These are phyloP conservation scores for Phycomyces blakesleeanus DNA, from an alignment of 192 early-diverging fungal genomes.

Conservation along the genomic window DNA sequence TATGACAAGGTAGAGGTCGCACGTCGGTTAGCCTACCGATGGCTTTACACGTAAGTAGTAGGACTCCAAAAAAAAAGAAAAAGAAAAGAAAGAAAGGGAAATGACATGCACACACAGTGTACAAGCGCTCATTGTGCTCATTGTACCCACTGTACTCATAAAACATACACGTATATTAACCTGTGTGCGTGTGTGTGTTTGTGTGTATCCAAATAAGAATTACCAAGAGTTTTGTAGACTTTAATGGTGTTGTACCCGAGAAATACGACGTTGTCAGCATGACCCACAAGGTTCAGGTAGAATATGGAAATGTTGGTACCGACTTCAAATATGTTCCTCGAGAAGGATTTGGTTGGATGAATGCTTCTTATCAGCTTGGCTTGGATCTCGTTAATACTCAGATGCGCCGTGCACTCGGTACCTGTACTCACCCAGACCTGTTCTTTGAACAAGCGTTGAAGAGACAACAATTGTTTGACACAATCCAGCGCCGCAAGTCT, in stretches of 20 bases:
- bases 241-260: conserved; percentile 93
- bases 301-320: conserved; percentile 92
- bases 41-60: conserved; percentile 79
- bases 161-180: too few species aligned
- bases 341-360: conserved; percentile 99
- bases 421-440: conserved; percentile 64
- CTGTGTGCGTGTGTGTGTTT: too few species aligned
- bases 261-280: conserved; percentile 94
- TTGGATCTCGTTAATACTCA: conserved; percentile 66
- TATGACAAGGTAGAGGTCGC: conserved; percentile 76
- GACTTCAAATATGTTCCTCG: conserved; percentile 92
- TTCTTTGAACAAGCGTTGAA: conserved; percentile 49
- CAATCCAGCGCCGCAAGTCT: background rate
- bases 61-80: too few species aligned
- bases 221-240: conserved; percentile 92
- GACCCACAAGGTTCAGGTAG: conserved; percentile 87
- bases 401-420: conserved; percentile 75
- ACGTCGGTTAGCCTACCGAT: conserved; percentile 81
- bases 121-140: too few species aligned
- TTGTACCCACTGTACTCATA: too few species aligned
- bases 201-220: too few species aligned
- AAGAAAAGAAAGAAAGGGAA: too few species aligned
- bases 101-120: too few species aligned
- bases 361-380: conserved; percentile 84
- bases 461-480: conserved; percentile 13